Base-by-base conservation (phyloP, 768 basidiomycete species). In the Rhizopogon vulgaris region DNA sequence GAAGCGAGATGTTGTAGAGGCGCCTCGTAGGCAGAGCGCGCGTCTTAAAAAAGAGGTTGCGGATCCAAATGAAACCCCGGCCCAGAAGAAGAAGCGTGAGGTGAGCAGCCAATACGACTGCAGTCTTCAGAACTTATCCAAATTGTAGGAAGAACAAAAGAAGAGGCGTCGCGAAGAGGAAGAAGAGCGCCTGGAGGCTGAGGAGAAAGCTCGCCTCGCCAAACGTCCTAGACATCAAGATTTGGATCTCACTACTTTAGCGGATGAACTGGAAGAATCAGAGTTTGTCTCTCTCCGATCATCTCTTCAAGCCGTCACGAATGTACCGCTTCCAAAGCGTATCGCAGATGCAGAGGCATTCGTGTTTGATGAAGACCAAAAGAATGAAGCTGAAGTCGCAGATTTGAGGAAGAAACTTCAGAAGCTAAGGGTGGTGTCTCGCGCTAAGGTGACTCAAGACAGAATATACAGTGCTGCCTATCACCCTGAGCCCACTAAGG, bases 361-460 rank as follows among this genome's bases (percentile, higher is more conserved):
- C 61, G 71, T 69, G 1, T 82, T 72, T 53, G 73, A 77, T 4
- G 68, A 67, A 36, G 74, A 79, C 53, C 66, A 72, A 56, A 70
- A 69, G 50, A 79, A 83, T 30, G 64, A 72, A 17, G 67, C 61
- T 17, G 80, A 75, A n/a, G 73, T 83, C 1, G 63, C 71, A 14
- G 77, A 78, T 45, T 63, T 93, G 53, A 76, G 75, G 54, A 67
- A 79, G 57, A 78, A 70, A 55, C 69, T 90, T 9, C 63, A 75
- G 52, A 67, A 70, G 30, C 60, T 92, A 63, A 80, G 78, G 52
- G 72, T 91, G n/a, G 74, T 87, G 2, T 79, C 87, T 30, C 76
- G 87, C 51, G 90, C 90, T 12, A 92, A 91, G 66, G 89, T 92
- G 7, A 90, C 85, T 1, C 72, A 80, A 55, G 77, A 85, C 54